Evolutionary conservation across 495 filamentous ascomycete genomes (phyloP).

Genomic region (Xylaria scruposa): DNA sequence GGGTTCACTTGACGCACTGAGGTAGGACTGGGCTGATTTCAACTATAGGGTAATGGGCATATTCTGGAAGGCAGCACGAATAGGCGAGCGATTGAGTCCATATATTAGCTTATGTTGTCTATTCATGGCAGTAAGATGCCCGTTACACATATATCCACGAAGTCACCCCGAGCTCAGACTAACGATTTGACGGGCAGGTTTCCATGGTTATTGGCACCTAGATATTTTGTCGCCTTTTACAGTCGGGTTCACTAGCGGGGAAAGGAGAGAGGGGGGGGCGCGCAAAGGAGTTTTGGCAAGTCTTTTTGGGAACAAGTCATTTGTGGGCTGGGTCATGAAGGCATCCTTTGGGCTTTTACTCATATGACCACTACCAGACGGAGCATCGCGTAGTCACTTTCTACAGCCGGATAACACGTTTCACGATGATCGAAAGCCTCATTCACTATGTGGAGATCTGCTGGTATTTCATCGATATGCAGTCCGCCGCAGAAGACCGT

Average conservation of each 20-base stretch:
- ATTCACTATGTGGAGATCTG: background rate
- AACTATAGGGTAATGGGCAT: slow-evolving; percentile 74
- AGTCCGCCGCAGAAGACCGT: background rate
- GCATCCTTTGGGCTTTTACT: background rate
- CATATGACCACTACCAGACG: background rate
- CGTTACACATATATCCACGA: slow-evolving; percentile 1
- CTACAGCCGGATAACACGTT: slow-evolving; percentile 3
- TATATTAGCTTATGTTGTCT: slow-evolving; percentile 96
- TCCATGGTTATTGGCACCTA: slow-evolving; percentile 36
- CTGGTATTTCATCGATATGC: background rate
- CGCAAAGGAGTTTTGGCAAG: slow-evolving; percentile 22
- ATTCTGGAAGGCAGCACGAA: slow-evolving; percentile 95
- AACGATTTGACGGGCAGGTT: slow-evolving; percentile 26
- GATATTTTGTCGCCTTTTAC: slow-evolving; percentile 1
- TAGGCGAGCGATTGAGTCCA: slow-evolving; percentile 92
- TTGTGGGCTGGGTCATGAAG: slow-evolving; percentile 5
- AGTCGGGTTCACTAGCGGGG: slow-evolving; percentile 14
- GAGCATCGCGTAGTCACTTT: slow-evolving; percentile 1
- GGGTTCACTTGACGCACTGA: background rate
- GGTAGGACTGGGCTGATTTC: slow-evolving; percentile 11
- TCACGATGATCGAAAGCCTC: slow-evolving; percentile 9
- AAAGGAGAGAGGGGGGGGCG: background rate
- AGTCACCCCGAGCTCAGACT: background rate
- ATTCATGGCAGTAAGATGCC: slow-evolving; percentile 78
- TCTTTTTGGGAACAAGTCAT: background rate